Percentiles rank a stretch among this genome's conserved stretches.
phyloP scores from a whole-genome alignment of 2,329 filamentous ascomycete species.

The Diplocarpon rosae region DNA sequence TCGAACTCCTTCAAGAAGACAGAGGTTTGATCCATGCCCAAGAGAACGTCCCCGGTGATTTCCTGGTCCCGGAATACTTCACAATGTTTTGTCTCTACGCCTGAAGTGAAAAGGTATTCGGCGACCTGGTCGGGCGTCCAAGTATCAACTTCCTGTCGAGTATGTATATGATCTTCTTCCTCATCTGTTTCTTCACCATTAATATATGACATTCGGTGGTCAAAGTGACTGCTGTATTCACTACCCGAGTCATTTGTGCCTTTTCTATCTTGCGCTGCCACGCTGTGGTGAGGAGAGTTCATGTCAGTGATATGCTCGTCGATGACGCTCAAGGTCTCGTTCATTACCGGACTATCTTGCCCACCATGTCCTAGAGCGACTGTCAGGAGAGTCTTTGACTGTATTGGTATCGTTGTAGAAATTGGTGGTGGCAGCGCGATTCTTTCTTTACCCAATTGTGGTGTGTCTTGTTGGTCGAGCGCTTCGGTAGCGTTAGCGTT shows the following conservation, averaged over 20 bases:
- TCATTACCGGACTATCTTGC: conserved; percentile 69
- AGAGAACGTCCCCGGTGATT: conserved; percentile 82
- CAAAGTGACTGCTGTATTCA: conserved; percentile 74
- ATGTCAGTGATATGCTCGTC: conserved; percentile 94
- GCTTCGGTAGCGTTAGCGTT: conserved; percentile 15
- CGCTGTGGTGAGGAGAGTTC: conserved; percentile 36
- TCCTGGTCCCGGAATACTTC: conserved; percentile 93
- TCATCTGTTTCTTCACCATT: conserved; percentile 92
- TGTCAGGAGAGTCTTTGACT: conserved; percentile 30
- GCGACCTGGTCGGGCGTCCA: conserved; percentile 81
- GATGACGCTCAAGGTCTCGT: conserved; percentile 90
- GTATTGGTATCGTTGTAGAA: conserved; percentile 20
- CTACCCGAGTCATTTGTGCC: conserved; percentile 68
- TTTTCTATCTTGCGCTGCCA: conserved; percentile 37
- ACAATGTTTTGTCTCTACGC: conserved; percentile 82
- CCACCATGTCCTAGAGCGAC: conserved; percentile 32
- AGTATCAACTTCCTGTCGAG: conserved; percentile 58
- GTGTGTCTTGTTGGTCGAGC: conserved; percentile 22
- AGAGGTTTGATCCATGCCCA: conserved; percentile 92
- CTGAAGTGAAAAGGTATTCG: conserved; percentile 74
- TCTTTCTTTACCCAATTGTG: conserved; percentile 8
- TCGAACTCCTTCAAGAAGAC: conserved; percentile 94
- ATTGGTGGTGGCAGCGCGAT: conserved; percentile 8
- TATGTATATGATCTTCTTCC: conserved; percentile 66
- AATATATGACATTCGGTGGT: conserved; percentile 77